These are phyloP conservation scores for Aureobasidium sp. DNA, from an alignment of 2,329 filamentous ascomycete genomes.

Conservation along the genomic window DNA sequence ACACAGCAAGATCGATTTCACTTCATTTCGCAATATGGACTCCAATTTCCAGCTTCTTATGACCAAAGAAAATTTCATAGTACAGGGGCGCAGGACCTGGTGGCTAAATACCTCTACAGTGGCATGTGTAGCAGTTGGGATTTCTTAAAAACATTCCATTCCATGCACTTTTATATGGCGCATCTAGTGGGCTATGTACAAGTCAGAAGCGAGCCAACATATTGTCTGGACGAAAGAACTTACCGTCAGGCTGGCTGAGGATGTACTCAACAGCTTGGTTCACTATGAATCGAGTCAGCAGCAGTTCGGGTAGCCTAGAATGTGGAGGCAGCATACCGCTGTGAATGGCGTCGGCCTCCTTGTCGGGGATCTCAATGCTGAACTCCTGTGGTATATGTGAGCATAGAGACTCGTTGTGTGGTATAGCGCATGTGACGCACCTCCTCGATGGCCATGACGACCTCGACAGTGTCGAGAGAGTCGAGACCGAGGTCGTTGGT, in stretches of 20 bases:
- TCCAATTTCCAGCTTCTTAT: background rate
- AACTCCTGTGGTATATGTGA: slow-evolving; percentile 51
- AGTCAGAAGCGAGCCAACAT: slow-evolving; percentile 18
- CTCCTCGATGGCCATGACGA: slow-evolving; percentile 99
- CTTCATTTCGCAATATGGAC: background rate
- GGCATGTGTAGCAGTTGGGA: background rate
- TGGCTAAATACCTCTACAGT: slow-evolving; percentile 15
- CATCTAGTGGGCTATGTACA: slow-evolving; percentile 26
- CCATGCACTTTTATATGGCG: background rate
- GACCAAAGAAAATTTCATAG: slow-evolving; percentile 16
- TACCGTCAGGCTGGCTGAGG: slow-evolving; percentile 83
- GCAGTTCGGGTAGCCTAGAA: background rate
- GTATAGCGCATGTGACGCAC: slow-evolving; percentile 40
- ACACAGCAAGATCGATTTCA: background rate
- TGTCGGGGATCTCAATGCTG: slow-evolving; percentile 96
- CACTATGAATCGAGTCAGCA: slow-evolving; percentile 47
- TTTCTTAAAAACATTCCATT: slow-evolving; percentile 10
- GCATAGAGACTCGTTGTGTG: slow-evolving; percentile 45
- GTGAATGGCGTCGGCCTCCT: slow-evolving; percentile 90
- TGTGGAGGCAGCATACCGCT: slow-evolving; percentile 59
- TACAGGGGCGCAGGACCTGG: slow-evolving; percentile 9
- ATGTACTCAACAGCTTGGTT: slow-evolving; percentile 95
- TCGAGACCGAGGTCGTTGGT: slow-evolving; percentile 92
- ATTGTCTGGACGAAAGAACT: slow-evolving; percentile 33
- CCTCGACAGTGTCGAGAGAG: slow-evolving; percentile 96